A percentile compares a stretch with the other conserved stretches of the same genome.
Evolutionary conservation across 345 rosid species (phyloP).

Genomic region (Lepidium africanum): DNA sequence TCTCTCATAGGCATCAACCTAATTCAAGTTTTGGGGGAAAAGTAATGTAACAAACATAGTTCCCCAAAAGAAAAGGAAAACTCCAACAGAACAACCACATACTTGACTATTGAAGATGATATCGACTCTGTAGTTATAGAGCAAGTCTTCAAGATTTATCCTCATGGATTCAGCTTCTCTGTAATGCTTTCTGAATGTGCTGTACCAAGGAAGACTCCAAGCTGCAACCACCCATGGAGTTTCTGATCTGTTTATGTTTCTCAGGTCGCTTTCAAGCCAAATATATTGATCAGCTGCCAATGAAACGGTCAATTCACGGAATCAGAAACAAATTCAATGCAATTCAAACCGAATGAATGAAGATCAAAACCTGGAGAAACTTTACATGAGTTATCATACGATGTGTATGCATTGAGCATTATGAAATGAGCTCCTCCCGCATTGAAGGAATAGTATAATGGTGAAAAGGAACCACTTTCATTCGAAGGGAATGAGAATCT

Average conservation of each 20-base stretch:
- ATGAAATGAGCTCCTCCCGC: slow-evolving; percentile 82
- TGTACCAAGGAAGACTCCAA: slow-evolving; percentile 92
- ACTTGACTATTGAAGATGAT: slow-evolving; percentile 81
- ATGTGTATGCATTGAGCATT: slow-evolving; percentile 54
- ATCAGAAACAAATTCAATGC: neutral
- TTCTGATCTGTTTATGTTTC: slow-evolving; percentile 45
- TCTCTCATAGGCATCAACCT: slow-evolving; percentile 96
- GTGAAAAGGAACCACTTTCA: slow-evolving; percentile 56
- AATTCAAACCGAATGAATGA: neutral
- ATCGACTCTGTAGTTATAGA: slow-evolving; percentile 53
- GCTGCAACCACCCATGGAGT: slow-evolving; percentile 90
- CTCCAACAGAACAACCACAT: slow-evolving; percentile 9
- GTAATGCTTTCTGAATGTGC: slow-evolving; percentile 66
- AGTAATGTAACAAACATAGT: neutral
- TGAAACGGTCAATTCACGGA: neutral
- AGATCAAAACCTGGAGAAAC: neutral
- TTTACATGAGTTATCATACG: slow-evolving; percentile 48
- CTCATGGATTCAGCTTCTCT: slow-evolving; percentile 92
- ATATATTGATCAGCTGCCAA: slow-evolving; percentile 62
- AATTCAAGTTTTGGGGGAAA: slow-evolving; percentile 1
- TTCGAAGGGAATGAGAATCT: slow-evolving; percentile 65
- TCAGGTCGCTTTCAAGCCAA: slow-evolving; percentile 72
- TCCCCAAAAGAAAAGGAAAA: neutral
- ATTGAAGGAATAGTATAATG: slow-evolving; percentile 71
- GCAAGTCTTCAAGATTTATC: slow-evolving; percentile 67